A percentile compares a stretch with the other conserved stretches of the same genome.
Evolutionary conservation across 345 rosid species (phyloP).

Genomic region (Salix koriyanagi): DNA sequence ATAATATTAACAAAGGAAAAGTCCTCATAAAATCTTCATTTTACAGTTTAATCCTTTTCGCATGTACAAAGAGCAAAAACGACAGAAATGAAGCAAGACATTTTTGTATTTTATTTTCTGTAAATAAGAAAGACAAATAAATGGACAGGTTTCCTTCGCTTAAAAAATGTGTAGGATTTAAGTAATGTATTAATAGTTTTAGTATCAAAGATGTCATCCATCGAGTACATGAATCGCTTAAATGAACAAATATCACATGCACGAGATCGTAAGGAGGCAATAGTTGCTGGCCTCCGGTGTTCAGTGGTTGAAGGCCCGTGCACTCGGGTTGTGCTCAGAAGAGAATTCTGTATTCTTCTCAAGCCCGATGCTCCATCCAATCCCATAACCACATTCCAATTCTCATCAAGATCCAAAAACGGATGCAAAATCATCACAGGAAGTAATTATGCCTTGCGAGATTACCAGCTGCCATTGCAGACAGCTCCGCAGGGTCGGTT

Average conservation of each 20-base stretch:
- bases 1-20: too few relatives aligned
- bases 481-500: neutral
- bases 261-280: neutral
- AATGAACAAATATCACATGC: constrained; percentile 13
- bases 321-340: neutral
- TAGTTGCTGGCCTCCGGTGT: neutral
- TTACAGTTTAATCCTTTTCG: too few relatives aligned
- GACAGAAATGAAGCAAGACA: too few relatives aligned
- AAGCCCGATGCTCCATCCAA: neutral
- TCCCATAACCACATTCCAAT: neutral
- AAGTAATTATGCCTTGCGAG: constrained; percentile 2
- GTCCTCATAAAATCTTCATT: too few relatives aligned
- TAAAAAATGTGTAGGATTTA: neutral
- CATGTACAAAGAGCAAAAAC: too few relatives aligned
- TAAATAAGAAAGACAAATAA: too few relatives aligned
- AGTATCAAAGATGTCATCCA: neutral
- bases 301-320: neutral
- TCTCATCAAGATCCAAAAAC: neutral
- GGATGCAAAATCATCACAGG: neutral
- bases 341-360: constrained; percentile 2
- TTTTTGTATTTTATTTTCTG: too few relatives aligned
- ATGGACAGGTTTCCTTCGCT: too few relatives aligned
- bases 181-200: constrained; percentile 6
- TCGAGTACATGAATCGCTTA: constrained; percentile 2
- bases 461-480: neutral